Evolutionary conservation across 73 alveolate genomes (phyloP), one percentile per base, ranked within the genome.

Genomic region (Halteria grandinella): DNA sequence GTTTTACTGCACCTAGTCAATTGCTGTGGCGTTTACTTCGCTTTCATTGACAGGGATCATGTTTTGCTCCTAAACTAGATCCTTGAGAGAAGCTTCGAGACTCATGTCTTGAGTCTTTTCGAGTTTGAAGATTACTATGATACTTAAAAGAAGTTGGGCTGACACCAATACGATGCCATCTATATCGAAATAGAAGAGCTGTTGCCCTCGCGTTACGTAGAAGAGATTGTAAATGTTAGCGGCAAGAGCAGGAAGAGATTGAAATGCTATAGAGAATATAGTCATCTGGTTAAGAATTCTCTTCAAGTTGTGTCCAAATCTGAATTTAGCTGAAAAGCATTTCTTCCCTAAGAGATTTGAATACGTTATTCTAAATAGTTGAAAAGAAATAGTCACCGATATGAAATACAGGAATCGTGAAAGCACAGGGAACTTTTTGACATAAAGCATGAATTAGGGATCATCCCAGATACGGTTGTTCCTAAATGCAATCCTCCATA

Each of bases 291-390:
- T 8, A 36, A 62, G 36, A 6, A 62, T 4, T 39, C 27, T 62
- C 18, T 29, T 44, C 20, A 17, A 62, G 7, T 15, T 4, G 15
- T 10, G 3, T 15, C 25, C 23, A 31, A 25, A 40, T 17, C 43
- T 11, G 24, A 62, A 39, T 40, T 39, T 7, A 17, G 78, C 78
- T 39, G 78, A 36, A 37, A 62, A 62, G 25, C 25, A 12, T 27
- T 62, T 62, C 44, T 62, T 62, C 12, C 78, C 78, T 8, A 62
- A 45, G 2, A 62, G 44, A n/a, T 60, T 62, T 10, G 63, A 39
- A 24, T 62, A 62, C n/a, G 63, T 15, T 5, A 62, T 5, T 39
- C 78, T 34, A 41, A 62, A 62, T 40, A 62, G 5, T 21, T 62
- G 78, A 24, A 62, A 62, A 20, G 78, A 62, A 33, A 62, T 12